phyloP scores from a whole-genome alignment of 805 yeast species.

The Myxozyma neotropica region DNA sequence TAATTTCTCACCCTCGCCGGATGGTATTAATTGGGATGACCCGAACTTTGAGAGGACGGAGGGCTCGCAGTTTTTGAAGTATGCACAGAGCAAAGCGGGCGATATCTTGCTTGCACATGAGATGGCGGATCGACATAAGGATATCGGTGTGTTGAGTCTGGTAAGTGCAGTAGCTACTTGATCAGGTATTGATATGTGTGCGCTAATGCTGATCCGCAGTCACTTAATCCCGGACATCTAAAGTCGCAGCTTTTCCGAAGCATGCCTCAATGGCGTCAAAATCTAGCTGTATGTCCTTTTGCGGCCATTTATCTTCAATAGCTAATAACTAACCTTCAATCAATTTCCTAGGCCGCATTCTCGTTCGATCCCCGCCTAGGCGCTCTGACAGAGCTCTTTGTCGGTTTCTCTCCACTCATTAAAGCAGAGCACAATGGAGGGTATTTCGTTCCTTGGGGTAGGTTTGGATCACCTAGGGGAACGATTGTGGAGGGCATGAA shows the following conservation, averaged over 20 bases:
- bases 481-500: conserved; percentile 21
- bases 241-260: conserved; percentile 23
- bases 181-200: not conserved
- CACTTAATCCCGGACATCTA: conserved; percentile 32
- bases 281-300: conserved; percentile 10
- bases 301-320: not conserved
- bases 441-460: conserved; percentile 51
- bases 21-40: conserved; percentile 46
- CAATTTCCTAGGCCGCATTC: conserved; percentile 20
- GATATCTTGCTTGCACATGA: conserved; percentile 26
- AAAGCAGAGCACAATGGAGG: conserved; percentile 43
- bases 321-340: not conserved
- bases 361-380: conserved; percentile 43
- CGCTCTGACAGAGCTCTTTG: conserved; percentile 51
- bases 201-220: conserved; percentile 1
- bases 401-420: conserved; percentile 48
- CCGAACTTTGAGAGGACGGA: conserved; percentile 38
- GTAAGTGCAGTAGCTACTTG: too few relatives aligned
- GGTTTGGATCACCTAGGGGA: conserved; percentile 39
- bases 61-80: conserved; percentile 34
- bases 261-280: conserved; percentile 22
- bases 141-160: conserved; percentile 27
- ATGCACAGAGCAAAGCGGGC: conserved; percentile 51
- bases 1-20: conserved; percentile 38
- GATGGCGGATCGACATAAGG: conserved; percentile 15